phyloP scores from a whole-genome alignment of 495 filamentous ascomycete species.

The Penicillium crystallinum region DNA sequence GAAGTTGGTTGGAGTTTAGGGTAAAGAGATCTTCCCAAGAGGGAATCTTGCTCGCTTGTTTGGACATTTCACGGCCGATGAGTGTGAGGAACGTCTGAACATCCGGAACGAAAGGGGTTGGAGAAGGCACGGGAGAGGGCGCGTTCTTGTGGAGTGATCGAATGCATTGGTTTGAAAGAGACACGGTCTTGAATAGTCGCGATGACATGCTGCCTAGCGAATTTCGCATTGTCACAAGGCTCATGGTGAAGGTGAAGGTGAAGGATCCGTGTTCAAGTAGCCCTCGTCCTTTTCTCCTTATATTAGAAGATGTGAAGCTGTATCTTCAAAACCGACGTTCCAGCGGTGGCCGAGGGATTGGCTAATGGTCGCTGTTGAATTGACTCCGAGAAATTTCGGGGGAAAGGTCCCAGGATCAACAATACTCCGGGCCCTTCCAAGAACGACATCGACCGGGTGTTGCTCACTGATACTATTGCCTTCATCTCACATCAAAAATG shows the following conservation, averaged over 20 bases:
- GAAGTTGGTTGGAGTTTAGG: slow-evolving; percentile 67
- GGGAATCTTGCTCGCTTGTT: slow-evolving; percentile 74
- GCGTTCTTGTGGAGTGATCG: slow-evolving; percentile 31
- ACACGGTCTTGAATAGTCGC: slow-evolving; percentile 23
- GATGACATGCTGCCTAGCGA: slow-evolving; percentile 24
- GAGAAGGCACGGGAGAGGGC: slow-evolving; percentile 50
- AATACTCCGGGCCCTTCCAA: slow-evolving; percentile 27
- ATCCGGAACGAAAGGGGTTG: slow-evolving; percentile 84
- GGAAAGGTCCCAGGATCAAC: slow-evolving; percentile 26
- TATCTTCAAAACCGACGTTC: background rate
- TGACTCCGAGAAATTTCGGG: slow-evolving; percentile 31
- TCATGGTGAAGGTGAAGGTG: background rate
- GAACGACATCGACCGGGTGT: background rate
- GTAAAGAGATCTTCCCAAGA: slow-evolving; percentile 87
- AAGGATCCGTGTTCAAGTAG: background rate
- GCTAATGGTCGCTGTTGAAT: slow-evolving; percentile 6
- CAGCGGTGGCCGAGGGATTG: background rate
- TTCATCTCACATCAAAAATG: background rate
- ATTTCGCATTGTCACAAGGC: slow-evolving; percentile 33
- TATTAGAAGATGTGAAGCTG: background rate
- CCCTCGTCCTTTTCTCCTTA: background rate
- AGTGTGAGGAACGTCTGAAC: slow-evolving; percentile 84
- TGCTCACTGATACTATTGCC: background rate
- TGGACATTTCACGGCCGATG: slow-evolving; percentile 80
- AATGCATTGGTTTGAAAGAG: slow-evolving; percentile 27